A percentile compares a stretch with the other conserved stretches of the same genome.
These are phyloP conservation scores for Tremella mesenterica DNA, from an alignment of 768 basidiomycete genomes.

Conservation along the genomic window DNA sequence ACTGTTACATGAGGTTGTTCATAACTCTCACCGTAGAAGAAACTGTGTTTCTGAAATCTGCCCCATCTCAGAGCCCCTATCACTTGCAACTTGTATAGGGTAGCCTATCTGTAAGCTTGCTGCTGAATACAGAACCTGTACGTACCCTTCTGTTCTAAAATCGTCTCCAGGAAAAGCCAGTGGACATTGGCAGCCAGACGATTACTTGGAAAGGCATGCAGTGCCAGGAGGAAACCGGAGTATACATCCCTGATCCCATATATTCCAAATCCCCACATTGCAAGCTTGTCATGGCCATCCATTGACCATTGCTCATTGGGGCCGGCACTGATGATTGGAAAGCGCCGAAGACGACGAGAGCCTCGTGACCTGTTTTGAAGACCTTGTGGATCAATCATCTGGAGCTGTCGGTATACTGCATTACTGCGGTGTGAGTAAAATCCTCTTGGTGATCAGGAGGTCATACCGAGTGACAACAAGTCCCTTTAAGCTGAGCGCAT, in stretches of 20 bases:
- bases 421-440: neutral
- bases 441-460: neutral
- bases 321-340: conserved; percentile 1
- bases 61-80: conserved; percentile 3
- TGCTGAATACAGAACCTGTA: neutral
- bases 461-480: neutral
- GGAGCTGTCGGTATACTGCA: neutral
- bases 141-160: neutral
- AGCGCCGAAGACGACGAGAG: neutral
- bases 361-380: neutral
- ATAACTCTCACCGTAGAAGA: neutral
- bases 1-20: neutral
- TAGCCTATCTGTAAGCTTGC: neutral
- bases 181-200: neutral
- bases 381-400: neutral
- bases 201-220: conserved; percentile 2
- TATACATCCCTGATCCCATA: conserved; percentile 7
- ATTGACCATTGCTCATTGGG: conserved; percentile 8
- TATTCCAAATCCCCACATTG: conserved; percentile 2
- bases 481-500: neutral
- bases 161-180: conserved; percentile 5
- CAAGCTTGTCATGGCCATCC: conserved; percentile 9
- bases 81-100: conserved; percentile 3
- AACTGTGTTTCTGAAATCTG: neutral
- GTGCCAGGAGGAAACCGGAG: conserved; percentile 4